phyloP scores from a whole-genome alignment of 768 basidiomycete species.

The Mycena kentingensis region DNA sequence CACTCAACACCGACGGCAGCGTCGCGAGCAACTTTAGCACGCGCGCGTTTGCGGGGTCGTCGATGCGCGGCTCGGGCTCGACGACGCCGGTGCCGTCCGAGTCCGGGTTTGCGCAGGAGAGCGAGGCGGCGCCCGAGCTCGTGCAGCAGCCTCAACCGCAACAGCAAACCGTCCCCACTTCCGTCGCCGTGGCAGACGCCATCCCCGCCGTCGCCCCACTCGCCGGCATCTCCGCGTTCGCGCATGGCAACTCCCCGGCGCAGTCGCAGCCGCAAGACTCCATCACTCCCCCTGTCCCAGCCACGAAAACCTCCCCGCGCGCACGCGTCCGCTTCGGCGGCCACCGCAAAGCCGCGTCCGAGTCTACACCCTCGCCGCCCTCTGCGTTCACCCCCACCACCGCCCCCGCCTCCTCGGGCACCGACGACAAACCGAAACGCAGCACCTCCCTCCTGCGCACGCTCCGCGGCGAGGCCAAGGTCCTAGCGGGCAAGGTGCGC shows the following conservation, averaged over 20 bases:
- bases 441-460: conserved; percentile 26
- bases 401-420: not conserved
- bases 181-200: no score
- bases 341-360: not conserved
- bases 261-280: not conserved
- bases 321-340: not conserved
- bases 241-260: no score
- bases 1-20: conserved; percentile 5
- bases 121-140: no score
- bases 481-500: conserved; percentile 33
- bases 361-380: not conserved
- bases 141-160: not conserved
- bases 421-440: not conserved
- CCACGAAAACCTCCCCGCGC: not conserved
- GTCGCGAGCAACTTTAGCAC: conserved; percentile 10
- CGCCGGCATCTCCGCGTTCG: no score
- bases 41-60: conserved; percentile 9
- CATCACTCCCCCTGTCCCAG: not conserved
- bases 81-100: not conserved
- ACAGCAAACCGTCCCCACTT: not conserved
- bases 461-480: conserved; percentile 37
- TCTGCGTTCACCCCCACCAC: not conserved
- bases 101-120: no score
- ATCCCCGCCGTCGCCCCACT: no score
- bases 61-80: not conserved